Percentiles rank a stretch among this genome's conserved stretches.
Evolutionary conservation across 371 early-diverging fungal species (phyloP).

Genomic region (Dinochytrium kinnereticum): DNA sequence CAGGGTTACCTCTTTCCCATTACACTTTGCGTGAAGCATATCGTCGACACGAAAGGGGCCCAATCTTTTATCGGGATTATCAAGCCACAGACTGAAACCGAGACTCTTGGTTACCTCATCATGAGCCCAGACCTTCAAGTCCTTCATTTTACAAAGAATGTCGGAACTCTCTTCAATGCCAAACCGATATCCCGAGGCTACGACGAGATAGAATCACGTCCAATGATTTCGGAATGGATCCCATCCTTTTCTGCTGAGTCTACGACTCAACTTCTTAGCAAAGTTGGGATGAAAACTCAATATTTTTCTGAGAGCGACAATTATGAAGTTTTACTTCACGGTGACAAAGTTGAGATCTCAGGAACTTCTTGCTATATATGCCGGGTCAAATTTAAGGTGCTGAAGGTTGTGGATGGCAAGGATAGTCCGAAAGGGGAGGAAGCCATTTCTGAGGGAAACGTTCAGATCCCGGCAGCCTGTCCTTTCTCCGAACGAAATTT

Average conservation of each 20-base stretch:
- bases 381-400: neutral
- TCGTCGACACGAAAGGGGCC: slow-evolving; percentile 21
- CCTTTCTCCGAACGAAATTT: neutral
- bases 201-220: neutral
- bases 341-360: slow-evolving; percentile 21
- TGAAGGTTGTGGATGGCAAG: neutral
- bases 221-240: neutral
- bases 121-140: slow-evolving; percentile 9
- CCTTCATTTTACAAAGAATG: slow-evolving; percentile 28
- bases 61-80: slow-evolving; percentile 43
- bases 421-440: neutral
- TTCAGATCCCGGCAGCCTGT: neutral
- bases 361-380: slow-evolving; percentile 22
- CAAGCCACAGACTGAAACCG: slow-evolving; percentile 20
- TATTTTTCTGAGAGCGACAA: neutral
- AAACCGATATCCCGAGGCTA: neutral
- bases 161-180: slow-evolving; percentile 19
- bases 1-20: slow-evolving; percentile 37
- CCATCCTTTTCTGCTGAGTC: neutral
- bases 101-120: slow-evolving; percentile 33
- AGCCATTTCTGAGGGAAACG: neutral
- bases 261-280: neutral
- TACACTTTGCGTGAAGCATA: slow-evolving; percentile 45
- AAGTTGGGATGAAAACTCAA: slow-evolving; percentile 23
- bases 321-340: slow-evolving; percentile 3